Evolutionary conservation across 495 filamentous ascomycete genomes (phyloP).

Genomic region (Penicillium chermesinum): DNA sequence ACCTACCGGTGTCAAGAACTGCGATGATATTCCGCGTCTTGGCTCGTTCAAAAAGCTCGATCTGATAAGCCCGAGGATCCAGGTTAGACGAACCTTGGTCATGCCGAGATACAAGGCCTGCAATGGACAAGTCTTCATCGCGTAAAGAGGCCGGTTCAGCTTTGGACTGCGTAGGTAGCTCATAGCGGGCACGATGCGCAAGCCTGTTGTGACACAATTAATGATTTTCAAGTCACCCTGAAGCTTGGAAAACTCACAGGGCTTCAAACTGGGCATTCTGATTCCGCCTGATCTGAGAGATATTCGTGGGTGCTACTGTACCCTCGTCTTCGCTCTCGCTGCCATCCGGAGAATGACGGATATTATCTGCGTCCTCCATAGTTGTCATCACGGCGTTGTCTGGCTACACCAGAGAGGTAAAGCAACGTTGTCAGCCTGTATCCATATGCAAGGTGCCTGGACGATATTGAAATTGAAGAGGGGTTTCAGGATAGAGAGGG

Average conservation of each 20-base stretch:
- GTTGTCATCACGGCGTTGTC: neutral
- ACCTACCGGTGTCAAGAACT: conserved; percentile 82
- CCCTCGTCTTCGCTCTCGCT: conserved; percentile 33
- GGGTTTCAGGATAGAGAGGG: too few relatives aligned
- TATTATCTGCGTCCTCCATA: neutral
- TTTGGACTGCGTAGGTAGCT: conserved; percentile 27
- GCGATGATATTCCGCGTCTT: conserved; percentile 87
- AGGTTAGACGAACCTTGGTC: conserved; percentile 44
- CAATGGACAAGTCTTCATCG: conserved; percentile 33
- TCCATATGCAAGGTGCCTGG: too few relatives aligned
- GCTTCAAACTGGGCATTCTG: conserved; percentile 52
- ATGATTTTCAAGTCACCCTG: neutral
- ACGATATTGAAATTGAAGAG: too few relatives aligned
- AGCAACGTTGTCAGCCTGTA: too few relatives aligned
- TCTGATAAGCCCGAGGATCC: conserved; percentile 83
- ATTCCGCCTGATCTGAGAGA: conserved; percentile 42
- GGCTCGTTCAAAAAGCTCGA: conserved; percentile 86
- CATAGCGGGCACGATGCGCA: conserved; percentile 31
- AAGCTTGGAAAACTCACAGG: conserved; percentile 34
- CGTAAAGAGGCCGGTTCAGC: conserved; percentile 8
- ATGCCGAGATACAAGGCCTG: conserved; percentile 40
- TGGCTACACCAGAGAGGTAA: neutral
- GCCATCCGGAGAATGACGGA: conserved; percentile 18
- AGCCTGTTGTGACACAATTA: conserved; percentile 28
- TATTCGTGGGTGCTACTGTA: conserved; percentile 21